Evolutionary conservation across 192 early-diverging fungal genomes (phyloP).

Genomic region (Podila horticola): DNA sequence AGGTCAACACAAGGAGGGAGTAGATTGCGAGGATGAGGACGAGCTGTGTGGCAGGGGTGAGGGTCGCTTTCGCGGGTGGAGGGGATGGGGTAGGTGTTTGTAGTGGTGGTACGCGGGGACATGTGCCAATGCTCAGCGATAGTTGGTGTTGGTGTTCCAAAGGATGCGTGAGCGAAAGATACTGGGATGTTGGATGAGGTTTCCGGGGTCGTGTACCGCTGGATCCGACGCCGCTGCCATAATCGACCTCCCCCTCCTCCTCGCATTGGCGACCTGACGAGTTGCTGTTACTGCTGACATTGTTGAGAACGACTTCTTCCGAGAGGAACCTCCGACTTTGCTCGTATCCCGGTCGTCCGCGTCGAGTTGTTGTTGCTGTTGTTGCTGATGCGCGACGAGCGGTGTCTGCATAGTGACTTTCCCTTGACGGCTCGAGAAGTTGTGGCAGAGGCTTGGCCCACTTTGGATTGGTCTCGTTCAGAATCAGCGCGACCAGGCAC

Average conservation of each 20-base stretch:
- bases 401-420: background rate
- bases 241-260: background rate
- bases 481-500: slow-evolving; percentile 2
- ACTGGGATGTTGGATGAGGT: no score
- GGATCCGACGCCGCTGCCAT: background rate
- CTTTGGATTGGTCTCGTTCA: slow-evolving; percentile 31
- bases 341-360: slow-evolving; percentile 11
- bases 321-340: background rate
- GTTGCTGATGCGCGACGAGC: background rate
- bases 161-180: no score
- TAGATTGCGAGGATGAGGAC: slow-evolving; percentile 22
- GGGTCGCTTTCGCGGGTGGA: background rate
- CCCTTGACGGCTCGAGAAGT: background rate
- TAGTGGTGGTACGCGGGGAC: background rate
- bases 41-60: background rate
- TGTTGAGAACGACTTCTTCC: background rate
- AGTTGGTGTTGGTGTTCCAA: no score
- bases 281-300: background rate
- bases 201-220: background rate
- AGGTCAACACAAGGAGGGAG: slow-evolving; percentile 18
- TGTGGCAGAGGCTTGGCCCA: slow-evolving; percentile 9
- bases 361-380: background rate
- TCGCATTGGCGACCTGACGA: background rate
- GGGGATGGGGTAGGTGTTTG: background rate
- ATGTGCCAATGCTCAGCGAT: no score